A percentile compares a stretch with the other conserved stretches of the same genome.
phyloP scores from a whole-genome alignment of 129 eudicot species.

The Kitagawia praeruptora region DNA sequence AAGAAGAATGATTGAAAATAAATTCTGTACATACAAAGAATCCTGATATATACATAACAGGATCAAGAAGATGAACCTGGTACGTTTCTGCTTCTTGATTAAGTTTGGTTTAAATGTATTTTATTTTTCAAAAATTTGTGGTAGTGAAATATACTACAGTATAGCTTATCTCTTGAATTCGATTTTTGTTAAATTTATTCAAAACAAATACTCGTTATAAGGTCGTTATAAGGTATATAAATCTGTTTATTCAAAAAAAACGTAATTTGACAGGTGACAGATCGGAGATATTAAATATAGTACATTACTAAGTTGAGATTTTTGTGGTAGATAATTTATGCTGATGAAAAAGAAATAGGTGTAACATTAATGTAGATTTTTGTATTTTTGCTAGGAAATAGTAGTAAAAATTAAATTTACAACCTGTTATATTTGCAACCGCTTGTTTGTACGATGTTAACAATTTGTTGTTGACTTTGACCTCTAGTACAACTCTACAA shows the following conservation, averaged over 20 bases:
- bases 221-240: too few species aligned
- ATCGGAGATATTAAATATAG: too few species aligned
- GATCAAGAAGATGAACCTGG: constrained; percentile 1
- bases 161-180: too few species aligned
- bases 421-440: not conserved
- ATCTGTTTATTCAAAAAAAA: too few species aligned
- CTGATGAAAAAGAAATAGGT: not conserved
- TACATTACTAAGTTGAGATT: not conserved
- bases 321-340: not conserved
- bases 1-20: not conserved
- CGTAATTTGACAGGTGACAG: too few species aligned
- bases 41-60: not conserved
- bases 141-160: not conserved
- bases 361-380: not conserved
- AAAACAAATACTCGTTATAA: too few species aligned
- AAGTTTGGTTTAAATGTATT: not conserved
- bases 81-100: not conserved
- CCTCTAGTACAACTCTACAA: too few species aligned
- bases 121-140: not conserved
- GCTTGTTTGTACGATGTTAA: not conserved
- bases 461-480: not conserved
- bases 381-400: not conserved
- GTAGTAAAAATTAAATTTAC: too few species aligned
- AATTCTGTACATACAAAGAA: not conserved
- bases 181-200: too few species aligned